phyloP scores from a whole-genome alignment of 2,329 filamentous ascomycete species.

The Acrocalymma vagum region DNA sequence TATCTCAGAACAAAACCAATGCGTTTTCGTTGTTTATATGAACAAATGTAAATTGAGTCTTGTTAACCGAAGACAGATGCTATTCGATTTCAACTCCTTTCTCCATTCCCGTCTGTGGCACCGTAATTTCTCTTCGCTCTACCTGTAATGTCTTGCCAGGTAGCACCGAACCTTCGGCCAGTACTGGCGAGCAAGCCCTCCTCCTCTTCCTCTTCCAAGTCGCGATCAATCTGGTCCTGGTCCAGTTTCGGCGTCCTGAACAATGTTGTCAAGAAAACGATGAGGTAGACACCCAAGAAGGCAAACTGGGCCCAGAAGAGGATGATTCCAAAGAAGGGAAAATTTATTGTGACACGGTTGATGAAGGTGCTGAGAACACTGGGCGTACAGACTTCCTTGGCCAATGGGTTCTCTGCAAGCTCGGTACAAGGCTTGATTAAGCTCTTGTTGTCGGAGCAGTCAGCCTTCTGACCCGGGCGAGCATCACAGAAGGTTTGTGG shows the following conservation, averaged over 20 bases:
- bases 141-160: constrained; percentile 87
- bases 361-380: constrained; percentile 92
- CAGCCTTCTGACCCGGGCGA: constrained; percentile 71
- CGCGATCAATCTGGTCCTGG: constrained; percentile 81
- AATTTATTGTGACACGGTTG: constrained; percentile 91
- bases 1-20: too few species aligned
- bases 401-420: constrained; percentile 72
- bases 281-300: constrained; percentile 83
- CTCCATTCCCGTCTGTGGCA: constrained; percentile 34
- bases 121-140: constrained; percentile 50
- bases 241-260: constrained; percentile 83
- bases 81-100: constrained; percentile 19
- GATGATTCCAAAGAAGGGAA: constrained; percentile 92
- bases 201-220: constrained; percentile 91
- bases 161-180: constrained; percentile 80
- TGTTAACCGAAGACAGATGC: too few species aligned
- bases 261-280: constrained; percentile 80
- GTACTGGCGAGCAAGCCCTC: constrained; percentile 89
- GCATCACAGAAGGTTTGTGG: constrained; percentile 91
- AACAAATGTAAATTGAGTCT: too few species aligned
- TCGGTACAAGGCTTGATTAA: constrained; percentile 86
- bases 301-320: constrained; percentile 96
- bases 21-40: too few species aligned
- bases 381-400: constrained; percentile 85
- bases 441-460: constrained; percentile 76